phyloP scores from a whole-genome alignment of 2,329 filamentous ascomycete species.

The Zymoseptoria pseudotritici region DNA sequence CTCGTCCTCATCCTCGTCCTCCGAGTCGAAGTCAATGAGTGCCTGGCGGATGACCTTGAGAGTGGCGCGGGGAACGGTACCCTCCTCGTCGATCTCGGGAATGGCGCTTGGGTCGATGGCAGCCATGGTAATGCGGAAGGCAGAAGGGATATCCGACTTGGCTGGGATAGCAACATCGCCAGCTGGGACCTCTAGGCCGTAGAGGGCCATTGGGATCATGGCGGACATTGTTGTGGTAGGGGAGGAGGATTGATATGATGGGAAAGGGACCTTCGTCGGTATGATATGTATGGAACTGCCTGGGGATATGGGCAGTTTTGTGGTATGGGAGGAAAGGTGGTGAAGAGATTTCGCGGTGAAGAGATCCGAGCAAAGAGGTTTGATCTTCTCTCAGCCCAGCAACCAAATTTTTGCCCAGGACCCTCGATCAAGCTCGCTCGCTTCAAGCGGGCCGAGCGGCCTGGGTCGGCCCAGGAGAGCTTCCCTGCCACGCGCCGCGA shows the following conservation, averaged over 20 bases:
- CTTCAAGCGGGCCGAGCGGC: too few species aligned
- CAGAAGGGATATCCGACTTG: conserved; percentile 69
- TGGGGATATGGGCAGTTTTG: not conserved
- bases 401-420: too few species aligned
- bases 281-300: not conserved
- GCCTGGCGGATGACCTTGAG: conserved; percentile 81
- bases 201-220: conserved; percentile 61
- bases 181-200: conserved; percentile 83
- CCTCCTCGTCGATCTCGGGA: conserved; percentile 31
- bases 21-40: conserved; percentile 53
- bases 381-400: not conserved
- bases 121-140: conserved; percentile 97
- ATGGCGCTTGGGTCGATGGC: conserved; percentile 84
- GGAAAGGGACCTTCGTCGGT: conserved; percentile 13
- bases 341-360: not conserved
- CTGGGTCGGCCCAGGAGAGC: too few species aligned
- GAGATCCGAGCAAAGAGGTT: not conserved
- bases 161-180: conserved; percentile 77
- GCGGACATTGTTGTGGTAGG: conserved; percentile 17
- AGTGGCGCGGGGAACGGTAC: conserved; percentile 64
- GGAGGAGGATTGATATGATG: not conserved
- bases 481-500: not conserved
- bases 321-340: not conserved
- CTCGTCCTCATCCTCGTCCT: conserved; percentile 56
- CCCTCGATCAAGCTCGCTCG: too few species aligned